Evolutionary conservation across 2,329 filamentous ascomycete genomes (phyloP), one percentile per base, ranked within the genome.

Genomic region (Pseudocercospora vitis): DNA sequence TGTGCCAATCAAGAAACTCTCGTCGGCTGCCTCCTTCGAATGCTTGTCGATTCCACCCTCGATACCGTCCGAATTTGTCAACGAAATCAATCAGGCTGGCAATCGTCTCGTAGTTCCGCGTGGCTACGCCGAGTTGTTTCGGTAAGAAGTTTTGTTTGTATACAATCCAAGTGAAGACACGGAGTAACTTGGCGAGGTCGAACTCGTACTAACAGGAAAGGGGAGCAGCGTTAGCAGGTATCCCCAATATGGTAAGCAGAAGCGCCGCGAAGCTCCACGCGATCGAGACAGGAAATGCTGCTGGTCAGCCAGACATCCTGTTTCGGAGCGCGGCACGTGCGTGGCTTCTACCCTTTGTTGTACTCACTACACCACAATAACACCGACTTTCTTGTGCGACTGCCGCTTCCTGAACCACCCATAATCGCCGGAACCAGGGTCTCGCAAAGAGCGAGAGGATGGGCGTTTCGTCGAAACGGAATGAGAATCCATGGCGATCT

Each of bases 31-130:
- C 44, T 7, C 26, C 44, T 42, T 42, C 37, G 12, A 42, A 42
- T 42, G 37, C 37, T 26, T 42, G 37, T 7, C 37, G 37, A 14
- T 42, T 42, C 37, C 37, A 42, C 4, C 44, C 26, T 23, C 29
- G 44, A 33, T 47, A 47, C 7, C 26, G 29, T 11, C 44, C 44
- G n/a, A 47, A 33, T n/a, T 47, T 33, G n/a, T 47, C 44, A 18
- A 47, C 44, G 14, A 47, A 47, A 47, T 33, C 29, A 9, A 33
- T 33, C 2, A 47, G 44, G 12, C 26, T 31, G 9, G 44, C 23
- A 12, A 47, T 32, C 9, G 18, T 19, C 1, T 33, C 44, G 24
- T 47, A 32, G 28, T 32, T 33, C 6, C 29, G 31, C 16, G 31
- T 47, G 2, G 26, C 44, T 19, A 23, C 7, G 5, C 26, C 18